A percentile compares a stretch with the other conserved stretches of the same genome.
These are phyloP conservation scores for Chalciporus piperatus DNA, from an alignment of 768 basidiomycete species.

Conservation along the genomic window DNA sequence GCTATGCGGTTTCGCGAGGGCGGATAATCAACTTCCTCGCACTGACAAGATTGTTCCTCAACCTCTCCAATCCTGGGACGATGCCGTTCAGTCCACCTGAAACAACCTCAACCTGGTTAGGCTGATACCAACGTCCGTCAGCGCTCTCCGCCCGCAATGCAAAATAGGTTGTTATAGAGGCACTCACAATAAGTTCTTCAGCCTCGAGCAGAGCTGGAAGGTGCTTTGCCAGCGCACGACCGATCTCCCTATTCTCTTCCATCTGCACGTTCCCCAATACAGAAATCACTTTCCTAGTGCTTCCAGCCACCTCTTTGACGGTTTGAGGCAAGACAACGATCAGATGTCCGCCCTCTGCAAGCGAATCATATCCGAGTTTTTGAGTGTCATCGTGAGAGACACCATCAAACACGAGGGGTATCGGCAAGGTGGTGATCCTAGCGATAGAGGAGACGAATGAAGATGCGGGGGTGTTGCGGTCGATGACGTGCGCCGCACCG, in stretches of 20 bases:
- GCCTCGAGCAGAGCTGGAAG: slow-evolving; percentile 10
- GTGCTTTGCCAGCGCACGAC: slow-evolving; percentile 9
- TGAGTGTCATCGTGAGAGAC: slow-evolving; percentile 33
- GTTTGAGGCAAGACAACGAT: slow-evolving; percentile 1
- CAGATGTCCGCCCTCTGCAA: slow-evolving; percentile 33
- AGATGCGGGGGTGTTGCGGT: slow-evolving; percentile 21
- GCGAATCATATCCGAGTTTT: slow-evolving; percentile 28
- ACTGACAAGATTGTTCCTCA: slow-evolving; percentile 25
- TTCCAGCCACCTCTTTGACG: slow-evolving; percentile 13
- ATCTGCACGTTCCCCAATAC: slow-evolving; percentile 12
- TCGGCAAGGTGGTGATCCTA: slow-evolving; percentile 8
- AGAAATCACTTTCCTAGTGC: slow-evolving; percentile 15
- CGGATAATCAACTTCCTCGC: slow-evolving; percentile 28
- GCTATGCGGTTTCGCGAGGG: slow-evolving; percentile 7
- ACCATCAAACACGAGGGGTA: slow-evolving; percentile 25
- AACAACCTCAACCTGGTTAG: slow-evolving; percentile 26
- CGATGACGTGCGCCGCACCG: slow-evolving; percentile 39
- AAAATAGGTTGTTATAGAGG: no score
- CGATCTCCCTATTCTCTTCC: slow-evolving; percentile 11
- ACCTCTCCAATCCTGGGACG: background rate
- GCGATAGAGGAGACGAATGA: slow-evolving; percentile 15
- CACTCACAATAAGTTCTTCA: background rate
- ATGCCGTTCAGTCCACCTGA: slow-evolving; percentile 39
- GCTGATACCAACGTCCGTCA: slow-evolving; percentile 1
- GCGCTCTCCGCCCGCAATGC: background rate